Evolutionary conservation across 2,329 filamentous ascomycete species (phyloP), one percentile per base, ranked within the genome.

Genomic region (Arthrobotrys entomopaga): DNA sequence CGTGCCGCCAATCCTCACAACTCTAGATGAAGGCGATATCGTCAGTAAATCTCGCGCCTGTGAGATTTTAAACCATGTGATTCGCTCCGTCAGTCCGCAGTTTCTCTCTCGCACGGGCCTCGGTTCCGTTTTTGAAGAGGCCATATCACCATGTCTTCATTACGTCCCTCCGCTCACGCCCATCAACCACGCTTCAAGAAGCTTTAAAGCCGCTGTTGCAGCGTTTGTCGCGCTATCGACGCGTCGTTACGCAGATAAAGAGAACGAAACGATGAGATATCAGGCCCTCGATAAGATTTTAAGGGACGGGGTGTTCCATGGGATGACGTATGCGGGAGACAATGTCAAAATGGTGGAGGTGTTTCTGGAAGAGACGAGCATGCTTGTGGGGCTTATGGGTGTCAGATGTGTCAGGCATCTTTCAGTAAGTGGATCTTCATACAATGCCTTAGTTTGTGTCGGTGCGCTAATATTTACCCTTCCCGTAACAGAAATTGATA

Each of bases 151-250:
- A 1, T 73, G 60, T 48, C 64, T 79, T 8, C 71, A 76, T 22
- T 72, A 71, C 8, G 64, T 79, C 2, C 78, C 78, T n/a, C 78
- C 78, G 7, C 54, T 79, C 13, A 79, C 78, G 7, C 76, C 77
- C 0, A 40, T 65, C 15, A 50, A 67, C 0, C 65, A 77, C 26
- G 53, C 76, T 11, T 52, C 72, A 19, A 72, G 57, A 24, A 58
- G 77, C 19, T 72, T 78, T 7, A 29, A 26, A 8, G 75, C 77
- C 0, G 70, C 67, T 15, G 77, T 77, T 16, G 19, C 20, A 13
- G 42, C 67, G n/a, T 67, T 78, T 5, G 38, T 75, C 6, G 46
- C 38, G 5, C 54, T 78, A 1, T 70, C 77, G 0, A 57, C 24
- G 4, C 60, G 53, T 15, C 59, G 67, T 43, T 49, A 65, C 16